Conservation (phyloP, 2,329 filamentous ascomycete genomes). For the Emmonsiellopsis sp. region DNA sequence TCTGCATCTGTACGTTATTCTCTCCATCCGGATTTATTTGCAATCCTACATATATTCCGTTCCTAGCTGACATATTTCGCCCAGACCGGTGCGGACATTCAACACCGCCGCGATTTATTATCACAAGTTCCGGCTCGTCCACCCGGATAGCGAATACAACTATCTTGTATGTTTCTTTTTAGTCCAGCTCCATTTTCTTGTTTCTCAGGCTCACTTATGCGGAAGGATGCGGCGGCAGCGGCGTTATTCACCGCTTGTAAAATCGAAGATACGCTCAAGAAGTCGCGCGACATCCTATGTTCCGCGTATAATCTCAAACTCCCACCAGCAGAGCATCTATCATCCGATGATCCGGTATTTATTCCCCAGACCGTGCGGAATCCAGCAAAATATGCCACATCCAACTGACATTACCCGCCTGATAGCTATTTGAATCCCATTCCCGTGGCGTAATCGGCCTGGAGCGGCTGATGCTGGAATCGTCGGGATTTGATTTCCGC, state of each 20-base stretch:
- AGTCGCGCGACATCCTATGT: constrained; percentile 85
- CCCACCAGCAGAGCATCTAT: constrained; percentile 56
- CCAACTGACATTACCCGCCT: background rate
- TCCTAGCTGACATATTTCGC: background rate
- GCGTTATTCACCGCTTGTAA: constrained; percentile 91
- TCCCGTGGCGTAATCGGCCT: constrained; percentile 79
- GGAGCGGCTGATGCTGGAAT: constrained; percentile 86
- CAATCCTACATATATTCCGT: constrained; percentile 3
- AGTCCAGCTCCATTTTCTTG: background rate
- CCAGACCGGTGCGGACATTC: constrained; percentile 78
- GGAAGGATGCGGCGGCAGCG: constrained; percentile 73
- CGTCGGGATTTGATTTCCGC: constrained; percentile 87
- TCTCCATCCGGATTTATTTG: background rate
- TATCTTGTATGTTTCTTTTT: constrained; percentile 41
- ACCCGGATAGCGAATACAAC: constrained; percentile 78
- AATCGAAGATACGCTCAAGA: constrained; percentile 95
- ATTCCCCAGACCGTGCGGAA: background rate
- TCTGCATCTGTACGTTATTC: constrained; percentile 60
- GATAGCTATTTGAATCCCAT: constrained; percentile 68
- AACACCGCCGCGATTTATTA: constrained; percentile 88
- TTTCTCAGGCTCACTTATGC: constrained; percentile 2
- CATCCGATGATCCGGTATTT: constrained; percentile 71
- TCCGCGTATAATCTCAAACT: constrained; percentile 80
- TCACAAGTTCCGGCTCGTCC: constrained; percentile 82
- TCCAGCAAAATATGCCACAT: background rate